Base-by-base conservation (phyloP, 768 basidiomycete species). In the Suillus subaureus region DNA sequence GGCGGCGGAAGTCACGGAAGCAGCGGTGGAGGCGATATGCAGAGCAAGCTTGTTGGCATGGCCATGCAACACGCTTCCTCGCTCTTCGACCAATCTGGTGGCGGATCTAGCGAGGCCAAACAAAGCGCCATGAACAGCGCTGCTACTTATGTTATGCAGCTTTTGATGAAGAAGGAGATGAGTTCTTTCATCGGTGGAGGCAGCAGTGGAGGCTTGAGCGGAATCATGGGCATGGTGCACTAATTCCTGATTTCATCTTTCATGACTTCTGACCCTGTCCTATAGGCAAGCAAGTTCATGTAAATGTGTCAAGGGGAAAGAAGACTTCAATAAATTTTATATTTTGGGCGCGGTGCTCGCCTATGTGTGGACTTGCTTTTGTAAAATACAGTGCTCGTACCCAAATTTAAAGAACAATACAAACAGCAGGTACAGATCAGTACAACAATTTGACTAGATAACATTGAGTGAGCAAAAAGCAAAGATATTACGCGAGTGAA, bases 121-220 rank as follows among this genome's bases (percentile, higher is more conserved):
- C 94, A 96, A 71, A 92, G 94, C 71, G 89, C 89, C 11, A 87
- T 96, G 72, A 93, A 91, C 65, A 85, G 90, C 15, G 94, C 94
- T 54, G 93, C 90, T 4, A 89, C 90, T 87, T 94, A 90, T 0
- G 86, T 92, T 64, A 89, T 93, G 85, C 94, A 96, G 79, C 80
- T 95, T 47, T 72, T 94, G 52, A 86, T 93, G 6, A 87, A 91
- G 72, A 87, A 84, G 49, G 88, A 90, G 76, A 81, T 88, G 70
- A 81, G 82, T 68, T 79, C 75, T 35, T 74, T 79, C 1, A 79
- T 76, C 21, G 90, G 88, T 4, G 90, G 92, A 0, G 79, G 85
- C 16, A 84, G 87, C 72, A 92, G 91, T 26, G 90, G 92, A 47
- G 92, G 92, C 1, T 73, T 95, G 49, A 73, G 87, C 49, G 73